Evolutionary conservation across 371 early-diverging fungal species (phyloP).

Genomic region (Actinomortierella wolfii): DNA sequence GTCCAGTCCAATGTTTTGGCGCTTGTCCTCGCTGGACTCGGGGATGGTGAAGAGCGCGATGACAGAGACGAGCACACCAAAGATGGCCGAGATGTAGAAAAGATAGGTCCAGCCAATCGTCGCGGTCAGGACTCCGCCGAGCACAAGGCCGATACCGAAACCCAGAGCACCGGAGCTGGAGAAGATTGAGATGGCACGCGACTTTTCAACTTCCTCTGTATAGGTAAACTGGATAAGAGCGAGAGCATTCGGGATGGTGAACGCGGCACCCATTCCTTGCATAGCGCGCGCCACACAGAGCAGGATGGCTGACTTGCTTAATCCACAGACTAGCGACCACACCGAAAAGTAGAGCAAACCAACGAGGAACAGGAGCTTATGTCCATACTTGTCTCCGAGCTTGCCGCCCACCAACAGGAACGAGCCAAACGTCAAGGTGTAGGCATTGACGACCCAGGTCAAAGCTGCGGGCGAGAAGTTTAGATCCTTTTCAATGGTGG

Average conservation of each 20-base stretch:
- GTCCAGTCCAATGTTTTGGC: conserved; percentile 46
- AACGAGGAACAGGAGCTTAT: conserved; percentile 42
- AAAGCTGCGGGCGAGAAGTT: conserved; percentile 34
- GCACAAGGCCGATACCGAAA: conserved; percentile 49
- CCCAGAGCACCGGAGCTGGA: conserved; percentile 52
- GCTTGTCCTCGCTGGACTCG: conserved; percentile 23
- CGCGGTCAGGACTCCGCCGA: conserved; percentile 50
- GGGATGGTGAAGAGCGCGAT: conserved; percentile 38
- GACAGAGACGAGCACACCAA: conserved; percentile 37
- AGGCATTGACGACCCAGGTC: conserved; percentile 51
- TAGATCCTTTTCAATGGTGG: conserved; percentile 43
- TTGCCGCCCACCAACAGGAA: conserved; percentile 54
- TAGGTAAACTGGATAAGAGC: conserved; percentile 49
- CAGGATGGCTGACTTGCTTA: conserved; percentile 32
- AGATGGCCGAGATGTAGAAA: conserved; percentile 51
- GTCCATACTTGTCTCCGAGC: conserved; percentile 53
- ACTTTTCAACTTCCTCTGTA: conserved; percentile 44
- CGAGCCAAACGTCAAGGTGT: conserved; percentile 52
- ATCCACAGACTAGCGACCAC: conserved; percentile 45
- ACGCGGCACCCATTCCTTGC: conserved; percentile 55
- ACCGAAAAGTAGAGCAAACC: conserved; percentile 50
- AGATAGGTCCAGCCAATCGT: conserved; percentile 55
- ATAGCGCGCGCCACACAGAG: conserved; percentile 51
- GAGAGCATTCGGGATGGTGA: conserved; percentile 53
- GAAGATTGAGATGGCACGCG: conserved; percentile 50